Conservation (phyloP, 2,329 filamentous ascomycete species). For the Hymenotorrendiella dingleyae region DNA sequence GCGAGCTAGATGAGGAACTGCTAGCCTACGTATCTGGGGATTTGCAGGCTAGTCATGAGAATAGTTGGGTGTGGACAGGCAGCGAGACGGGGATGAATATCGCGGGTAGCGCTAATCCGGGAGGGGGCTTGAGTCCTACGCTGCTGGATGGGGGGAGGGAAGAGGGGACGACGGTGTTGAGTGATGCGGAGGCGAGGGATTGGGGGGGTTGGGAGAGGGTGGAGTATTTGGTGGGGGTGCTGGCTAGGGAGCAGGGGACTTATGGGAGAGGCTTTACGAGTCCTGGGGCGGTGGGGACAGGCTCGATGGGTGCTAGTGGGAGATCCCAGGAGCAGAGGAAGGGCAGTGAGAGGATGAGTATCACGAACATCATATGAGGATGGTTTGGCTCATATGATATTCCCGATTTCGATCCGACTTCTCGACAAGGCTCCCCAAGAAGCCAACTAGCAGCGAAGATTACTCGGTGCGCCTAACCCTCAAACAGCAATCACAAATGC, state of each 20-base stretch:
- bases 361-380: slow-evolving; percentile 24
- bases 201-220: slow-evolving; percentile 80
- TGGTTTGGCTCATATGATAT: background rate
- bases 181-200: slow-evolving; percentile 52
- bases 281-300: too few species aligned
- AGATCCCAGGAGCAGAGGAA: slow-evolving; percentile 10
- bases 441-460: too few species aligned
- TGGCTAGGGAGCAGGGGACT: slow-evolving; percentile 34
- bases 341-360: slow-evolving; percentile 27
- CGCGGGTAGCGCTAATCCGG: slow-evolving; percentile 6
- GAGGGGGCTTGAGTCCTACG: slow-evolving; percentile 14
- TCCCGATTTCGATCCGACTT: too few species aligned
- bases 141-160: slow-evolving; percentile 19
- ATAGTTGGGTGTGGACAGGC: slow-evolving; percentile 77
- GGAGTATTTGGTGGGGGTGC: slow-evolving; percentile 53
- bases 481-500: too few species aligned
- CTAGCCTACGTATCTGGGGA: slow-evolving; percentile 82
- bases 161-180: slow-evolving; percentile 41
- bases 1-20: slow-evolving; percentile 69
- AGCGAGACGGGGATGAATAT: slow-evolving; percentile 43
- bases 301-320: slow-evolving; percentile 1
- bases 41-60: slow-evolving; percentile 71
- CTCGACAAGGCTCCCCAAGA: too few species aligned
- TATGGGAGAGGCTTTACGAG: slow-evolving; percentile 10
- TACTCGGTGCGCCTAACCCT: too few species aligned